Base-by-base conservation (phyloP, 208 protist species). In the Wallacemonas sp. region DNA sequence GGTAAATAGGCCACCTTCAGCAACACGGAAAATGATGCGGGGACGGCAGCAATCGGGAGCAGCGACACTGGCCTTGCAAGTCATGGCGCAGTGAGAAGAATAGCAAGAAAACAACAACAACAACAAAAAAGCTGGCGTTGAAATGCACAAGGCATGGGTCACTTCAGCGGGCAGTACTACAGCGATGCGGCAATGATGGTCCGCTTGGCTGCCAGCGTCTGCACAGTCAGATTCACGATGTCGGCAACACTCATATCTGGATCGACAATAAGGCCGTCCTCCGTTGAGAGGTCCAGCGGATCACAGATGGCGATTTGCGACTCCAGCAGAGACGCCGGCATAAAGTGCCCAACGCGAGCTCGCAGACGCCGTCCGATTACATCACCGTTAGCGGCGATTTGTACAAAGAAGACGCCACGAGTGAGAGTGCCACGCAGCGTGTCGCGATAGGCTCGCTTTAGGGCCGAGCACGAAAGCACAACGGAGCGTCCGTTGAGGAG, bases 241-340 rank as follows among this genome's bases (percentile, higher is more conserved):
- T 56, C 17, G 46, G 69, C 46, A 19, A 44, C 19, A 27, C 24
- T 72, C 47, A 1, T 67, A 62, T 8, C 66, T 26, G 44, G 72
- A 45, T 80, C 70, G 0, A 83, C 69, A 0, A 61, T 58, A 17
- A 81, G 28, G 2, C 83, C 86, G 0, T 59, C 41, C 60, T 90
- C 82, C 14, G 60, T 41, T 31, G 58, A 42, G 5, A 58, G 38
- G 30, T 71, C 46, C 55, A 91, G 56, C 11, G 74, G 60, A 67
- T 95, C 82, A 42, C 88, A 39, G 11, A 61, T 77, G 0, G 63
- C 67, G 31, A 89, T 64, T 77, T 93, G 90, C 26, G 90, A 95
- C 0, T 2, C 17, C 17, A 91, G 63, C 15, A 93, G 73, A 3
- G 69, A 72, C 5, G 75, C 22, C 0, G 78, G 73, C 84, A 95